Conservation (phyloP, 495 filamentous ascomycete genomes). For the Penicillium robsamsonii region DNA sequence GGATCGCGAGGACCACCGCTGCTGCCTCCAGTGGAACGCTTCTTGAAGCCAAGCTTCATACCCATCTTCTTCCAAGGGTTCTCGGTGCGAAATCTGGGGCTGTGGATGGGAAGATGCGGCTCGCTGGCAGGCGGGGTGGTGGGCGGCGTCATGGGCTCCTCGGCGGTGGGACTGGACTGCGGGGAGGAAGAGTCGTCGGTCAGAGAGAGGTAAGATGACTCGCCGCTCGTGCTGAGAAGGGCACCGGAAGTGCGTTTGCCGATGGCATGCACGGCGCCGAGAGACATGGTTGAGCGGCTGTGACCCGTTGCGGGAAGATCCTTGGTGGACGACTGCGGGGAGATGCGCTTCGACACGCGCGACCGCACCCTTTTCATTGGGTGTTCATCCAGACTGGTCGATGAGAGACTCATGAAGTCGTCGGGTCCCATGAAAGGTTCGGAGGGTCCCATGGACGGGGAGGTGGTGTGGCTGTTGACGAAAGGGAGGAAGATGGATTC, state of each 20-base stretch:
- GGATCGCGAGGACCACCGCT: conserved; percentile 33
- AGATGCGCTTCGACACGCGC: conserved; percentile 37
- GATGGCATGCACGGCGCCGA: conserved; percentile 34
- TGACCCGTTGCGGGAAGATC: conserved; percentile 34
- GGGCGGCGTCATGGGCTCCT: conserved; percentile 84
- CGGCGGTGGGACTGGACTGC: conserved; percentile 43
- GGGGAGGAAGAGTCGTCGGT: conserved; percentile 51
- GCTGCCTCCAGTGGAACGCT: conserved; percentile 45
- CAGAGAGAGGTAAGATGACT: conserved; percentile 36
- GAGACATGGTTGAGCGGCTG: conserved; percentile 33
- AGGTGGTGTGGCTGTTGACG: conserved; percentile 38
- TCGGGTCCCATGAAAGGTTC: conserved; percentile 34
- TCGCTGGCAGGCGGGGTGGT: conserved; percentile 75
- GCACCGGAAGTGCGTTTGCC: conserved; percentile 41
- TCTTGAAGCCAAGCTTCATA: conserved; percentile 69
- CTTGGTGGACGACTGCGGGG: conserved; percentile 43
- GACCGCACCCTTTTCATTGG: conserved; percentile 34
- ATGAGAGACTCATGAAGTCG: conserved; percentile 36
- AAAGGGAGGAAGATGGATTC: conserved; percentile 70
- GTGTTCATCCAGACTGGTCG: conserved; percentile 32
- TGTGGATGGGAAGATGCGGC: conserved; percentile 49
- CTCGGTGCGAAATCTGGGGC: conserved; percentile 54
- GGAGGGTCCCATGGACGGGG: conserved; percentile 32
- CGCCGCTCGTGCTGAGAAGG: conserved; percentile 36
- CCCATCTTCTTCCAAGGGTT: conserved; percentile 84